Base-by-base conservation (phyloP, 495 filamentous ascomycete species). In the Neurospora discreta region DNA sequence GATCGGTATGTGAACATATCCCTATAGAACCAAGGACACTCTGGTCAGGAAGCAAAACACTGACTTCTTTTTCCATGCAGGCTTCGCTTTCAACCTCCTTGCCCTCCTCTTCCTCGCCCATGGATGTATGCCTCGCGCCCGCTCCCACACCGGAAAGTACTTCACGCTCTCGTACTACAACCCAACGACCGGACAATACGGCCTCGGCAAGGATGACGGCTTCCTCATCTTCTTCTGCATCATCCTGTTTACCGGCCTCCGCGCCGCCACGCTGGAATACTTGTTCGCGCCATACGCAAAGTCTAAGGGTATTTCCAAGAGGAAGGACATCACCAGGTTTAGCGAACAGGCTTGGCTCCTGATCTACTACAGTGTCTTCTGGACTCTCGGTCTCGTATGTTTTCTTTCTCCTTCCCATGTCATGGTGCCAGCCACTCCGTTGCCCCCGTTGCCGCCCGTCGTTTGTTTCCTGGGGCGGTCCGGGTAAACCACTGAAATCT, bases 311-410 rank as follows among this genome's bases (percentile, higher is more conserved):
- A 83, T 98, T 73, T 85, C 86, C 72, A 88, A 89, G 71, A 85
- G 84, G 74, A 97, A 96, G 81, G 90, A 87, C 9, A 81, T 90
- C 30, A 85, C 92, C 30, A 87, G 96, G 46, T 92, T 98, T 81
- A 92, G 93, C 68, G 95, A 99, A 80, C 95, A 99, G 82, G 93
- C 90, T 69, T 99, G 94, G 92, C 84, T 97, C 77, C 78, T 92
- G 36, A 75, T 94, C 41, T 98, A 98, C 82, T 92, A 93, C 78
- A 79, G 78, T 36, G 82, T 89, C 70, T 93, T 93, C 79, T 98
- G 93, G 90, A 81, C 88, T 5, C 81, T 95, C 70, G 95, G 95
- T 74, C 85, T 95, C 88, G 93, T 98, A 87, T 70, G 92, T 87
- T 36, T 18, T 4, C 8, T 38, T 52, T 52, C 13, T 15, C 9